phyloP scores from a whole-genome alignment of 495 filamentous ascomycete species.

The Talaromyces trachyspermus region DNA sequence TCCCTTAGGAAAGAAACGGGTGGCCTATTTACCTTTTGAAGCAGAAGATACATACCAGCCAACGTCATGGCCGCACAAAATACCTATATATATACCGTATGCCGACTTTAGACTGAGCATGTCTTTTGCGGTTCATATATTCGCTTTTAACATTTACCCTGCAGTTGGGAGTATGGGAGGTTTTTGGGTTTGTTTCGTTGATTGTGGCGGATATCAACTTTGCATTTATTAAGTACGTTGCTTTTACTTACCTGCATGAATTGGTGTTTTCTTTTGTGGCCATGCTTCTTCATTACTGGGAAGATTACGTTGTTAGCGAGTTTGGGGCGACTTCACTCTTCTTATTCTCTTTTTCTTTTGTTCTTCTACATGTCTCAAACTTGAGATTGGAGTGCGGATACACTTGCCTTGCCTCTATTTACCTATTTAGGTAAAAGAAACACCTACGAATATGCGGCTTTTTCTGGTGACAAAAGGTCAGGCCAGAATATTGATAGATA shows the following conservation, averaged over 20 bases:
- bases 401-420: background rate
- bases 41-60: background rate
- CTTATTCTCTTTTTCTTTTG: background rate
- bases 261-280: no score
- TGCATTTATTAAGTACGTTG: no score
- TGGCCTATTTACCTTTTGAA: slow-evolving; percentile 81
- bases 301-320: background rate
- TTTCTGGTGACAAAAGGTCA: background rate
- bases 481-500: background rate
- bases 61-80: background rate
- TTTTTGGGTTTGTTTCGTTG: no score
- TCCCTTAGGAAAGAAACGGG: slow-evolving; percentile 82
- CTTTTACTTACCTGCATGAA: no score
- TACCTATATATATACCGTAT: background rate
- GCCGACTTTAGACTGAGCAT: no score
- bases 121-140: background rate
- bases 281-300: no score
- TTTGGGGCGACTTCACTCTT: background rate
- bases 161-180: no score
- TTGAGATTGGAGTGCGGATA: background rate
- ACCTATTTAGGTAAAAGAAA: background rate
- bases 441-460: background rate
- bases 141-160: no score
- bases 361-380: background rate
- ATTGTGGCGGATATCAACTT: no score